phyloP scores from a whole-genome alignment of 139 green algal genomes.

The Trebouxia sp. region DNA sequence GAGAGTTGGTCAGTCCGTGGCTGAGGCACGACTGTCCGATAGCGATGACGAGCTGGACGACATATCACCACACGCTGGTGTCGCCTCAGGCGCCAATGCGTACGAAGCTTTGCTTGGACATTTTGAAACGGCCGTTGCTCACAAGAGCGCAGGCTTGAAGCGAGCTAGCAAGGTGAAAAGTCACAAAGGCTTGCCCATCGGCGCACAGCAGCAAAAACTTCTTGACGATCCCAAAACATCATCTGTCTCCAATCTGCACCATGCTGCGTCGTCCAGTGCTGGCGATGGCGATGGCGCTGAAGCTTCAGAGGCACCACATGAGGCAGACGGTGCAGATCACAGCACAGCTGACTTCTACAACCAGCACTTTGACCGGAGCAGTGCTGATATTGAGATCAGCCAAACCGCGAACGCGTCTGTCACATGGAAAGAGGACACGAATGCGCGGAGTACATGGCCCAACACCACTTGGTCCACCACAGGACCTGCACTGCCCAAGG shows the following conservation, averaged over 20 bases:
- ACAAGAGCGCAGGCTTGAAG: too few species aligned
- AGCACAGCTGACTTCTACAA: constrained; percentile 4
- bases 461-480: constrained; percentile 7
- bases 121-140: background rate
- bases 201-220: background rate
- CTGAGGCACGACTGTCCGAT: too few species aligned
- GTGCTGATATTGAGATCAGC: background rate
- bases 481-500: background rate
- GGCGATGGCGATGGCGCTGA: background rate
- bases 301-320: background rate
- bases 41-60: constrained; percentile 3
- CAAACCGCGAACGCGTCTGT: background rate
- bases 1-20: too few species aligned
- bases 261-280: constrained; percentile 10
- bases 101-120: background rate
- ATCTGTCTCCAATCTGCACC: background rate
- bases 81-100: background rate
- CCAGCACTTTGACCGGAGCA: background rate
- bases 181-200: background rate
- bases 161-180: background rate
- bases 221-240: too few species aligned
- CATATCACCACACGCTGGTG: background rate
- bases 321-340: background rate
- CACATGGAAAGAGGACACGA: background rate
- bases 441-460: background rate